Percentiles rank a stretch among this genome's conserved stretches.
Conservation (phyloP, 1,284 basidiomycete genomes). For the Cutaneotrichosporon spelunceum region DNA sequence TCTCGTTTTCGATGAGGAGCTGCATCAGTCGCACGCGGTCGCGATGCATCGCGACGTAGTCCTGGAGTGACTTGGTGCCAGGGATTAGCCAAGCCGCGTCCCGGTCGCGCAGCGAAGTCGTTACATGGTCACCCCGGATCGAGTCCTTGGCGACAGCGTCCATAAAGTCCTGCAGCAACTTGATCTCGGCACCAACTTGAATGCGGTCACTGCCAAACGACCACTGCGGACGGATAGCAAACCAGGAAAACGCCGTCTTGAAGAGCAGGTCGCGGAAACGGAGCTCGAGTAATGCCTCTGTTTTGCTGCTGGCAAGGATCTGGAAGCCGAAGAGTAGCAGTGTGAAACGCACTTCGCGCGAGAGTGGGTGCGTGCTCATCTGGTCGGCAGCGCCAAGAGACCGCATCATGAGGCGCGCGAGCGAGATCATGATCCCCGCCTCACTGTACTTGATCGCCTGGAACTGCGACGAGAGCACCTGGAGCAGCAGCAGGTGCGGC, state of each 20-base stretch:
- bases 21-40: constrained; percentile 70
- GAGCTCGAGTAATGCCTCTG: constrained; percentile 81
- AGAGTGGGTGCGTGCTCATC: constrained; percentile 85
- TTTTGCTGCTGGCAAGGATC: constrained; percentile 77
- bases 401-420: constrained; percentile 77
- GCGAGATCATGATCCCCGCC: constrained; percentile 77
- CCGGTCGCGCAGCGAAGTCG: constrained; percentile 66
- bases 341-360: constrained; percentile 83
- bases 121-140: constrained; percentile 62
- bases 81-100: constrained; percentile 52
- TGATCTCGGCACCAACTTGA: constrained; percentile 84
- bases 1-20: constrained; percentile 85
- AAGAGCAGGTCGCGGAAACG: constrained; percentile 74
- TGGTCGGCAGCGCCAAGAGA: constrained; percentile 64
- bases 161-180: constrained; percentile 78
- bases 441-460: constrained; percentile 89
- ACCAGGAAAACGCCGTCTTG: constrained; percentile 82
- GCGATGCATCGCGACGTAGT: constrained; percentile 61
- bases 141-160: constrained; percentile 70
- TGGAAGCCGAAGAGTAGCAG: constrained; percentile 92
- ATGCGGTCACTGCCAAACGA: constrained; percentile 87
- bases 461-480: constrained; percentile 87
- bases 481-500: constrained; percentile 79
- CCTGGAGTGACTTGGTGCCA: constrained; percentile 52
- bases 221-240: constrained; percentile 89